Percentiles rank a stretch among this genome's conserved stretches.
phyloP scores from a whole-genome alignment of 805 yeast genomes.

The Pichia paraexigua region DNA sequence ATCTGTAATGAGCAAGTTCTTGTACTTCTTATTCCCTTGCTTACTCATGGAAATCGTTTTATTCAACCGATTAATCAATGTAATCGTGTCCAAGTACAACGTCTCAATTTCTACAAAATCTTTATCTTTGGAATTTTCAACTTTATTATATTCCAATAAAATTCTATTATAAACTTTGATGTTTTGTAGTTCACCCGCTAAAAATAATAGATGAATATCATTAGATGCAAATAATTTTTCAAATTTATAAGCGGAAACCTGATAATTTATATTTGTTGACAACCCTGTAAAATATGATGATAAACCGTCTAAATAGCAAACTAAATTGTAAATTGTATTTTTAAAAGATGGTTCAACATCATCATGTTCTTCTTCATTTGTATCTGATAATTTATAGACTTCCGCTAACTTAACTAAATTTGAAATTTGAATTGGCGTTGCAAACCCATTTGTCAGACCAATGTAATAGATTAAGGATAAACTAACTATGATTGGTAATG shows the following conservation, averaged over 20 bases:
- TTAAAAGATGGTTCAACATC: slow-evolving; percentile 10
- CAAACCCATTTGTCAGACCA: slow-evolving; percentile 17
- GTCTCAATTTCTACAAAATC: slow-evolving; percentile 7
- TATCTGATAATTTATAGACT: slow-evolving; percentile 13
- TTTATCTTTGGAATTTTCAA: slow-evolving; percentile 5
- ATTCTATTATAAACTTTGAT: slow-evolving; percentile 13
- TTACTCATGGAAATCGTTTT: slow-evolving; percentile 1
- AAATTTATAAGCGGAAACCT: slow-evolving; percentile 14
- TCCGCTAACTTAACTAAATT: slow-evolving; percentile 13
- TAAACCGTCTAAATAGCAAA: slow-evolving; percentile 18
- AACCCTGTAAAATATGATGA: slow-evolving; percentile 18
- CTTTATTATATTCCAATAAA: slow-evolving; percentile 16
- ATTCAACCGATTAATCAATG: slow-evolving; percentile 9
- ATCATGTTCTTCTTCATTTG: slow-evolving; percentile 2
- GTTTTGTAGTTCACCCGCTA: slow-evolving; percentile 14
- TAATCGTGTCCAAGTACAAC: slow-evolving; percentile 6
- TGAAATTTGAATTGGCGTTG: slow-evolving; percentile 12
- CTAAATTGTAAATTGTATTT: slow-evolving; percentile 16
- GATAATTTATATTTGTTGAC: slow-evolving; percentile 15
- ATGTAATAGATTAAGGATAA: slow-evolving; percentile 16
- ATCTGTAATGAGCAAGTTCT: slow-evolving; percentile 15
- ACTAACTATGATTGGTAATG: slow-evolving; percentile 15
- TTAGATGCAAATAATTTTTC: slow-evolving; percentile 9
- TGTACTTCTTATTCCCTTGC: slow-evolving; percentile 2
- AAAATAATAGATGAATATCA: slow-evolving; percentile 11